phyloP scores from a whole-genome alignment of 2,329 filamentous ascomycete genomes.

The Xylaria sp. region DNA sequence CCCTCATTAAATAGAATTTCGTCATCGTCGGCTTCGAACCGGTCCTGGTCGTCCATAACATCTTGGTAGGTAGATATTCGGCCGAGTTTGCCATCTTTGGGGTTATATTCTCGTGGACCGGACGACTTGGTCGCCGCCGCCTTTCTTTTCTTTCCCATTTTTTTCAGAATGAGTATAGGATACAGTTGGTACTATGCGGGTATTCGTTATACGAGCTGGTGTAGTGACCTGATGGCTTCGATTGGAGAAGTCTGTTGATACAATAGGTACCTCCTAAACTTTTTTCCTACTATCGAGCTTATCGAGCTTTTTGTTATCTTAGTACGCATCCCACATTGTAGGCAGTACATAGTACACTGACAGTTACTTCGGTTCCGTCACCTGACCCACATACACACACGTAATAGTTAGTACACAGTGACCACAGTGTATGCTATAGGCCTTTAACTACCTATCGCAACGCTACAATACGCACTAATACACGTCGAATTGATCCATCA shows the following conservation, averaged over 20 bases:
- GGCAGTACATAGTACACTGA: no score
- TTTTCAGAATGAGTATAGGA: conserved; percentile 26
- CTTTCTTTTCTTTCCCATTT: conserved; percentile 78
- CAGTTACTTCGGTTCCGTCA: neutral
- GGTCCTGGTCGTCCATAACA: conserved; percentile 93
- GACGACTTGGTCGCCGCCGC: conserved; percentile 60
- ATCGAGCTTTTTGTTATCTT: conserved; percentile 33
- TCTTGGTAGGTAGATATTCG: conserved; percentile 77
- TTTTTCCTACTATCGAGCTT: conserved; percentile 36
- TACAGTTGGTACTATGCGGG: neutral
- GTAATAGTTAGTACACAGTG: neutral
- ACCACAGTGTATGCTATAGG: neutral
- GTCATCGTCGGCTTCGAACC: conserved; percentile 89
- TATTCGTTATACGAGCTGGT: conserved; percentile 2
- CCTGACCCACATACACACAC: neutral
- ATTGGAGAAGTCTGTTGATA: neutral
- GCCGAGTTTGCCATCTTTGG: conserved; percentile 70
- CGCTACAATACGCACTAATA: no score
- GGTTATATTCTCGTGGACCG: conserved; percentile 66
- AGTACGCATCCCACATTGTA: neutral
- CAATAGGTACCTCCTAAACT: conserved; percentile 20
- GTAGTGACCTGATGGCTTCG: neutral
- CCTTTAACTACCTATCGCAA: neutral
- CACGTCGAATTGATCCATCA: neutral
- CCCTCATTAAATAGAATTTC: conserved; percentile 87